phyloP scores from a whole-genome alignment of 768 basidiomycete genomes.

The Panaeolus cyanescens region DNA sequence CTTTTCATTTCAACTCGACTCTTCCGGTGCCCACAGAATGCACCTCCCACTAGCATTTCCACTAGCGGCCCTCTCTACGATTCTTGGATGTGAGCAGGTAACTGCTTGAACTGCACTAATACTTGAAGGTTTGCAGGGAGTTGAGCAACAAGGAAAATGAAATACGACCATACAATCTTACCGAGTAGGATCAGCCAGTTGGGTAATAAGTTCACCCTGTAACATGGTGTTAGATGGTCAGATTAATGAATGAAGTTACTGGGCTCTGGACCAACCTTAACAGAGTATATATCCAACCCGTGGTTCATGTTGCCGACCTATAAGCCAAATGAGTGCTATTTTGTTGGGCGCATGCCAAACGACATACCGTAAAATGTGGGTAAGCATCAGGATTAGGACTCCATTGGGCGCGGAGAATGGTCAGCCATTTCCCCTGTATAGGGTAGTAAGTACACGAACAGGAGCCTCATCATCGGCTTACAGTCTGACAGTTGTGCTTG shows the following conservation, averaged over 20 bases:
- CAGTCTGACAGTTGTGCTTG: slow-evolving; percentile 81
- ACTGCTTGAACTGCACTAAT: slow-evolving; percentile 88
- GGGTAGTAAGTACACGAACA: neutral
- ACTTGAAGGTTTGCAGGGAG: slow-evolving; percentile 32
- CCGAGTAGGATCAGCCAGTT: slow-evolving; percentile 58
- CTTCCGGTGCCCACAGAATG: slow-evolving; percentile 66
- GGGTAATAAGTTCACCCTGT: slow-evolving; percentile 71
- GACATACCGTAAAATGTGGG: slow-evolving; percentile 79
- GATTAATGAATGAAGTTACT: neutral
- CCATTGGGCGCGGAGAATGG: slow-evolving; percentile 79
- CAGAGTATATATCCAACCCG: slow-evolving; percentile 71
- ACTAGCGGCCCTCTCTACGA: slow-evolving; percentile 73
- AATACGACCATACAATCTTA: slow-evolving; percentile 27
- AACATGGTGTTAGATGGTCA: slow-evolving; percentile 1
- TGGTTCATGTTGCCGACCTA: slow-evolving; percentile 83
- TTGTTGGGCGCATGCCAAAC: neutral
- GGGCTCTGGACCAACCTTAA: slow-evolving; percentile 63
- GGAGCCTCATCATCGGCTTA: slow-evolving; percentile 30
- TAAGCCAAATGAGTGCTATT: neutral
- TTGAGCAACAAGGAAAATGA: slow-evolving; percentile 5
- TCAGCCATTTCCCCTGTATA: slow-evolving; percentile 82
- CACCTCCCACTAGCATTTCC: slow-evolving; percentile 83
- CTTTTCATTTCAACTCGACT: slow-evolving; percentile 6
- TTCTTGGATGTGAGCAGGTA: slow-evolving; percentile 80
- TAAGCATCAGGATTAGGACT: slow-evolving; percentile 74